Base-by-base conservation (phyloP, 129 eudicot genomes). In the Calendula officinalis region DNA sequence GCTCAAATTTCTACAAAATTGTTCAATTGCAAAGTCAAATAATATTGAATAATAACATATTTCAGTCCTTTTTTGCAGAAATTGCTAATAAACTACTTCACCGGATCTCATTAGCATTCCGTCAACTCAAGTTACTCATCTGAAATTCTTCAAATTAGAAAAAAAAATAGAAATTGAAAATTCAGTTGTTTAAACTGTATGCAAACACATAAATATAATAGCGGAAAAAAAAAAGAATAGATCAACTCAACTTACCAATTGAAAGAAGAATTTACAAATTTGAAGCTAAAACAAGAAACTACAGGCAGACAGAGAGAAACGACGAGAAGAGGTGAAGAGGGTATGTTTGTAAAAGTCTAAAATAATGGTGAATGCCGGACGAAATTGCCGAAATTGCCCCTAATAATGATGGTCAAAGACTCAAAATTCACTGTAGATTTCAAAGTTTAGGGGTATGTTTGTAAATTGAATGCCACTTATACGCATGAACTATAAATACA, bases 171-270 rank as follows among this genome's bases (percentile, higher is more conserved):
- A 16, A 61, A 61, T 50, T 49, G 58, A 9, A 60, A 50, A 62
- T 6, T 72, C 16, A 54, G 33, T 2, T 72, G 13, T 33, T 39
- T 34, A 47, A 64, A 62, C 11, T 35, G 35, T 8, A 63, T 4
- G 38, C 73, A 7, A n/a, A 33, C 56, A 10, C 55, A 55, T n/a
- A 52, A 56, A 43, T 11, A 55, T 2, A 69, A 0, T 2, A 17
- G 1, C 3, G 40, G 7, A 7, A 9, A 27, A 35, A 33, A 32
- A 12, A 45, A 3, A 48, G 46, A 73, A 45, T 5, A 48, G 46
- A 73, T 56, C 6, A 64, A 56, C 78, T 56, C 6, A 64, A 56
- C 78, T 56, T 65, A 73, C 78, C 15, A 58, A 73, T 55, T 45
- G 34, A 47, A 56, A 30, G 72, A 56, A 60, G 67, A 43, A 6